phyloP scores from a whole-genome alignment of 345 rosid species.

The Nephelium lappaceum region DNA sequence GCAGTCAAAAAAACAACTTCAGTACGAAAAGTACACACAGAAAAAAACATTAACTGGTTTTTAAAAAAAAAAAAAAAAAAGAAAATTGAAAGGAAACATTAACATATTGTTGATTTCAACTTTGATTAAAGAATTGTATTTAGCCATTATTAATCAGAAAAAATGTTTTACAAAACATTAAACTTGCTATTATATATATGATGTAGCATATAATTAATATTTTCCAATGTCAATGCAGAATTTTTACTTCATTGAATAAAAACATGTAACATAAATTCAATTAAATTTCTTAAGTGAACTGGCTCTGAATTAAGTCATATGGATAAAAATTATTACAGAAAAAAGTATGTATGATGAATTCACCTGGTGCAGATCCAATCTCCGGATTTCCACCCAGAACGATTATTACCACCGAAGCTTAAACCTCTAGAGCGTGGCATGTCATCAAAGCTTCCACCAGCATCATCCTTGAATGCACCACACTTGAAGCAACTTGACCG shows the following conservation, averaged over 20 bases:
- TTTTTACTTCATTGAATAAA: not conserved
- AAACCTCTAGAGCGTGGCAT: slow-evolving; percentile 52
- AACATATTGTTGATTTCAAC: not conserved
- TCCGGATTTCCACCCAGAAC: slow-evolving; percentile 89
- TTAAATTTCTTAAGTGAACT: not conserved
- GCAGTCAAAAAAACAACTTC: slow-evolving; percentile 1
- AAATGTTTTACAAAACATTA: no score
- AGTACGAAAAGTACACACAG: not conserved
- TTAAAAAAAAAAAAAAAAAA: no score
- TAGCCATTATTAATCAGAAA: no score
- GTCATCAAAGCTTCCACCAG: slow-evolving; percentile 46
- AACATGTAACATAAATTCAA: not conserved
- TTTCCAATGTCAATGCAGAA: not conserved
- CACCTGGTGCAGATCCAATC: slow-evolving; percentile 95
- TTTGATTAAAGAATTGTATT: not conserved
- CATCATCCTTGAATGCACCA: slow-evolving; percentile 73
- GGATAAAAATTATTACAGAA: not conserved
- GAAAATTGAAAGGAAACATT: no score
- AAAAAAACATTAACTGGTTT: no score
- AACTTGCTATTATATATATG: not conserved
- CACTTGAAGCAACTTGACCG: slow-evolving; percentile 94
- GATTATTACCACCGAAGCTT: slow-evolving; percentile 39
- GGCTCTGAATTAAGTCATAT: not conserved
- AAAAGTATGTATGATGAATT: not conserved
- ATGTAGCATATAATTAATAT: not conserved